Percentiles rank a stretch among this genome's conserved stretches.
These are phyloP conservation scores for Ophiocordyceps camponoti-saundersi DNA, from an alignment of 2,329 filamentous ascomycete genomes.

Conservation along the genomic window DNA sequence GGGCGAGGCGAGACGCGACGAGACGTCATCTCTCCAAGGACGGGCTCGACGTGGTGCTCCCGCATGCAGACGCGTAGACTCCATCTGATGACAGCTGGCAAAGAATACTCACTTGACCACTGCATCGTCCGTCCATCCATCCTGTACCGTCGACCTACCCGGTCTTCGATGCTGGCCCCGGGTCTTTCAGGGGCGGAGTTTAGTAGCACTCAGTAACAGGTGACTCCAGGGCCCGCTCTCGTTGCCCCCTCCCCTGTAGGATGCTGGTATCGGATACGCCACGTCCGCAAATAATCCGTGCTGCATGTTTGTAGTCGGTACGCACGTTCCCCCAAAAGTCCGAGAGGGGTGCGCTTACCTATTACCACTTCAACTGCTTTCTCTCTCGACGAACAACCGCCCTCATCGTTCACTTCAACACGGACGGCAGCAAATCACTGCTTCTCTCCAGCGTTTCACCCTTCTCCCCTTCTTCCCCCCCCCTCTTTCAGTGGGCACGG, in stretches of 20 bases:
- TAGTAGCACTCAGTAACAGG: too few species aligned
- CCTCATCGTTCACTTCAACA: not conserved
- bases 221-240: not conserved
- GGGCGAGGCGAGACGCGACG: not conserved
- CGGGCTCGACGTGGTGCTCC: not conserved
- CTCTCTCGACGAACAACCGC: not conserved
- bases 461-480: not conserved
- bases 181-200: too few species aligned
- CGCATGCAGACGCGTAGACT: not conserved
- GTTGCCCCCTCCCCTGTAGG: not conserved
- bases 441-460: not conserved
- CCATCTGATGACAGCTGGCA: too few species aligned
- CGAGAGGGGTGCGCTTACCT: not conserved
- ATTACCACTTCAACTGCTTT: not conserved
- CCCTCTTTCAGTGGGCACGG: not conserved
- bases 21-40: constrained; percentile 1
- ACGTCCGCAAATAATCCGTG: not conserved
- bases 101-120: too few species aligned
- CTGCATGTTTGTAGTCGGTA: not conserved
- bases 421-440: not conserved
- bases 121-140: too few species aligned
- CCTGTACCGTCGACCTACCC: too few species aligned
- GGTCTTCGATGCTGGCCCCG: too few species aligned
- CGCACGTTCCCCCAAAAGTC: not conserved
- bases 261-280: not conserved